Conservation (phyloP, 129 eudicot species). For the Cynara cardunculus region DNA sequence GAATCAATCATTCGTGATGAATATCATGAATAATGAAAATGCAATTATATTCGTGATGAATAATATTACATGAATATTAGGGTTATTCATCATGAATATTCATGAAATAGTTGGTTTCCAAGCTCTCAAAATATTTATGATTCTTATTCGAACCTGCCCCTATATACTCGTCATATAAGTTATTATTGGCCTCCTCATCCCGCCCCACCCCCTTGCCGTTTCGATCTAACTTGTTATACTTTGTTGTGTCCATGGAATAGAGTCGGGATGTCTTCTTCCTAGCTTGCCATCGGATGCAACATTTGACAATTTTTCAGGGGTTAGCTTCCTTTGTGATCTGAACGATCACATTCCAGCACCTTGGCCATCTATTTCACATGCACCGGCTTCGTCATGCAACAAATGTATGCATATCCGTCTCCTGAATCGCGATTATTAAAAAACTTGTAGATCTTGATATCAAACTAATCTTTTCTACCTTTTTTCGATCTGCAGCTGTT, state of each 20-base stretch:
- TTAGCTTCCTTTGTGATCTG: constrained; percentile 87
- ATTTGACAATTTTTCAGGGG: constrained; percentile 66
- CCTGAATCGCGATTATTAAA: neutral
- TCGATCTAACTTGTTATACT: neutral
- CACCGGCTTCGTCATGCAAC: constrained; percentile 84
- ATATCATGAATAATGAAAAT: neutral
- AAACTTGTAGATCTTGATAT: neutral
- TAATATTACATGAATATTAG: neutral
- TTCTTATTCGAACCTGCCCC: neutral
- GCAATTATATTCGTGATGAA: neutral
- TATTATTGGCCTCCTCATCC: too few relatives aligned
- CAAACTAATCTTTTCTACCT: constrained; percentile 3
- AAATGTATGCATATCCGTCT: constrained; percentile 47
- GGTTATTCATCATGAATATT: neutral
- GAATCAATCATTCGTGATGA: neutral
- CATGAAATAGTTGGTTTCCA: neutral
- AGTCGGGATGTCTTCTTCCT: constrained; percentile 94
- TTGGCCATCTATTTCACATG: constrained; percentile 78
- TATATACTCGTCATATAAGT: neutral
- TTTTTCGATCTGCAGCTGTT: constrained; percentile 52
- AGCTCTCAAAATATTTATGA: neutral
- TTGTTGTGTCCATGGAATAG: constrained; percentile 32
- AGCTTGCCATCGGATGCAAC: constrained; percentile 95
- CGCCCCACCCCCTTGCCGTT: neutral
- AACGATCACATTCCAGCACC: constrained; percentile 97